phyloP scores from a whole-genome alignment of 2,329 filamentous ascomycete genomes.

The Phialocephala subalpina region DNA sequence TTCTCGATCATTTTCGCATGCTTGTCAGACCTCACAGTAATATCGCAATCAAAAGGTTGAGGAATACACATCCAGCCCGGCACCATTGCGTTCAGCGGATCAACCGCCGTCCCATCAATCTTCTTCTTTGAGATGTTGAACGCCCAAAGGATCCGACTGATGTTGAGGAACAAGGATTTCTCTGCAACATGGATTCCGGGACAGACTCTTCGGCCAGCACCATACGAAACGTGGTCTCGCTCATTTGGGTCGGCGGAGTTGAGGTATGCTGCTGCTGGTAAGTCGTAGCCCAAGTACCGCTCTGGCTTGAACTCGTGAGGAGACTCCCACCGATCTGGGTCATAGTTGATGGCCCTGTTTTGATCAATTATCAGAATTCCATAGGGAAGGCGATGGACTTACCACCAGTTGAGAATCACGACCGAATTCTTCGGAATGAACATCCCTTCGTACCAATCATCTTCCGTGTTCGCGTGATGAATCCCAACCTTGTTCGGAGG shows the following conservation, averaged over 20 bases:
- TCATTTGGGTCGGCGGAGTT: conserved; percentile 28
- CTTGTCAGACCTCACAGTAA: conserved; percentile 40
- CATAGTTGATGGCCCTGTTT: conserved; percentile 45
- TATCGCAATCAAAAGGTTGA: conserved; percentile 43
- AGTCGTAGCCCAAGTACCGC: conserved; percentile 44
- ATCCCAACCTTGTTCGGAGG: conserved; percentile 58
- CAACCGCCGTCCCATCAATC: conserved; percentile 31
- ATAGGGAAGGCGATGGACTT: not conserved
- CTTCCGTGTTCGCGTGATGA: conserved; percentile 59
- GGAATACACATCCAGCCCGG: conserved; percentile 45
- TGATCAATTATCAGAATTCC: not conserved
- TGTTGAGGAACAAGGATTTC: conserved; percentile 51
- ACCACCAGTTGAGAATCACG: conserved; percentile 43
- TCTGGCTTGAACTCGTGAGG: conserved; percentile 55
- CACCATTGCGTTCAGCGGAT: conserved; percentile 38
- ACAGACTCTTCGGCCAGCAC: conserved; percentile 55
- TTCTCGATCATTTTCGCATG: conserved; percentile 44
- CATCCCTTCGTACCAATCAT: conserved; percentile 58
- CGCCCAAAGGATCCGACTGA: conserved; percentile 60
- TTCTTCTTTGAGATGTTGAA: conserved; percentile 48
- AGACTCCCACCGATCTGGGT: conserved; percentile 49
- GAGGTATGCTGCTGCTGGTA: conserved; percentile 24
- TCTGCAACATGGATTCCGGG: conserved; percentile 64
- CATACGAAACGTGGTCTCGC: conserved; percentile 48
- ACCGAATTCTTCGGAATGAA: conserved; percentile 42